Percentiles rank a stretch among this genome's conserved stretches.
Evolutionary conservation across 805 yeast genomes (phyloP).

Genomic region (Sugiyamaella americana): DNA sequence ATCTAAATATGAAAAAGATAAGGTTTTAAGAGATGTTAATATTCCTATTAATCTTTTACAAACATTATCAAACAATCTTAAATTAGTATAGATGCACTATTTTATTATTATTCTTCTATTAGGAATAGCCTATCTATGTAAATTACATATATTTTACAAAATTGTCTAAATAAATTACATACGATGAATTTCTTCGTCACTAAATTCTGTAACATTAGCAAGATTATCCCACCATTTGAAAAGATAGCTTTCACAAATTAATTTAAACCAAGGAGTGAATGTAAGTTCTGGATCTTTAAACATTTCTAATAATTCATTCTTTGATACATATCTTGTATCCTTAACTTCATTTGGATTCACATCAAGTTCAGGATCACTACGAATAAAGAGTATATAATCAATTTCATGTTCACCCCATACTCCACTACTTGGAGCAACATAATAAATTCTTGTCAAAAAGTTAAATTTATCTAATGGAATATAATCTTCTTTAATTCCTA

Average conservation of each 20-base stretch:
- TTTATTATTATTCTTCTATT: no score
- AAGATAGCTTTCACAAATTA: constrained; percentile 85
- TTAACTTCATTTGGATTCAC: constrained; percentile 82
- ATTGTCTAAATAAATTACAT: not conserved
- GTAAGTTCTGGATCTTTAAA: constrained; percentile 55
- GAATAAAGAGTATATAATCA: constrained; percentile 83
- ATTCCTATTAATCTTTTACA: no score
- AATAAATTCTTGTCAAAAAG: constrained; percentile 89
- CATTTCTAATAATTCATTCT: constrained; percentile 64
- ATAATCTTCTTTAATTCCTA: constrained; percentile 66
- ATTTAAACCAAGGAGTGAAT: constrained; percentile 98
- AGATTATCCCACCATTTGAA: constrained; percentile 91
- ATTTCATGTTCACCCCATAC: constrained; percentile 98
- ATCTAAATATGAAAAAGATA: no score
- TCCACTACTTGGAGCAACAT: constrained; percentile 71
- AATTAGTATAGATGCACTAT: no score
- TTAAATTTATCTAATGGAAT: constrained; percentile 61
- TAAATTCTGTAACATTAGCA: constrained; percentile 38
- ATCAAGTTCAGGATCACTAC: constrained; percentile 42
- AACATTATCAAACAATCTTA: no score
- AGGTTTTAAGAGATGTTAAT: no score
- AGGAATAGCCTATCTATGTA: no score
- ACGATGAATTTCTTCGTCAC: not conserved
- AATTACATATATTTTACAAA: no score
- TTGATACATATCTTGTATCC: constrained; percentile 69